Evolutionary conservation across 2,329 filamentous ascomycete genomes (phyloP).

Genomic region (Thielaviopsis euricoi): DNA sequence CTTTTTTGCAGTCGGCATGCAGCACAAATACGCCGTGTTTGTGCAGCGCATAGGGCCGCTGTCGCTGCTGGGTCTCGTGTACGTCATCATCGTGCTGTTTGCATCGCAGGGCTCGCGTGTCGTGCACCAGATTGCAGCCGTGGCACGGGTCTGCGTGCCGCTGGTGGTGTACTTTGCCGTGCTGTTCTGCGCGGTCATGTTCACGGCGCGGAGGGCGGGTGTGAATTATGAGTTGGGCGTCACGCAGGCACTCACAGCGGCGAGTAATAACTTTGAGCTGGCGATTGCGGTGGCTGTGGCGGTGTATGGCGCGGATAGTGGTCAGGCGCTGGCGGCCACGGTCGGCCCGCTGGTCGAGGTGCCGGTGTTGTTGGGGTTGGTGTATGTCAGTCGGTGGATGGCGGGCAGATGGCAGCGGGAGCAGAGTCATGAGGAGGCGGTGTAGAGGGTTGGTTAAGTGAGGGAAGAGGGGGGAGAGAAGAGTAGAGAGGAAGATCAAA

Average conservation of each 20-base stretch:
- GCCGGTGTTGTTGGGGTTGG: constrained; percentile 59
- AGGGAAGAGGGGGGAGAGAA: background rate
- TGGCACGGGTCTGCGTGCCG: constrained; percentile 65
- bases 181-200: constrained; percentile 56
- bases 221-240: constrained; percentile 55
- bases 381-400: constrained; percentile 54
- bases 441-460: too few species aligned
- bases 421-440: background rate
- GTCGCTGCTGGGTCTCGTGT: constrained; percentile 69
- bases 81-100: constrained; percentile 76
- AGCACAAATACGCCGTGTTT: constrained; percentile 40
- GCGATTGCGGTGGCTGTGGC: constrained; percentile 79
- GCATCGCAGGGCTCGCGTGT: constrained; percentile 64
- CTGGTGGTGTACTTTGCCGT: constrained; percentile 65
- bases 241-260: constrained; percentile 76
- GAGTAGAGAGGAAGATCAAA: background rate
- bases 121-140: constrained; percentile 68
- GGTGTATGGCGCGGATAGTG: constrained; percentile 59
- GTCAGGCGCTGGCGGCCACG: constrained; percentile 67
- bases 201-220: constrained; percentile 43
- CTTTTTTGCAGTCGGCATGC: background rate
- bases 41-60: constrained; percentile 53
- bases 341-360: constrained; percentile 80
- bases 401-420: constrained; percentile 22
- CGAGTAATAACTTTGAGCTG: constrained; percentile 86